Evolutionary conservation across 2,329 filamentous ascomycete genomes (phyloP).

Genomic region (Gaeumannomyces sp.): DNA sequence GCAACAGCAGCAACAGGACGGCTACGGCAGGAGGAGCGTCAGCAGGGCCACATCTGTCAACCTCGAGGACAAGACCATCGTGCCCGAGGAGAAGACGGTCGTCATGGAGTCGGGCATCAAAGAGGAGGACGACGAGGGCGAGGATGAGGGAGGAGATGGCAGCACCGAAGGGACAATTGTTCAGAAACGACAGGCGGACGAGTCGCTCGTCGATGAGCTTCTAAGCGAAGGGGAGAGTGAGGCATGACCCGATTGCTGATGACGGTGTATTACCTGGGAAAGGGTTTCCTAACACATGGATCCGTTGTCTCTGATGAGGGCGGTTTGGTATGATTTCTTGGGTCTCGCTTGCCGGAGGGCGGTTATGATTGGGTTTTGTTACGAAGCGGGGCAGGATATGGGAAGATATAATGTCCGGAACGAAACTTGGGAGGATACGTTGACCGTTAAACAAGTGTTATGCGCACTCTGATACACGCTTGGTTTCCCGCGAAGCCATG

Average conservation of each 20-base stretch:
- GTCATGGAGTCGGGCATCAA: constrained; percentile 39
- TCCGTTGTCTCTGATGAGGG: too few species aligned
- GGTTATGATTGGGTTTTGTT: neutral
- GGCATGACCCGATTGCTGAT: constrained; percentile 16
- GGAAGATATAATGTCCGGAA: neutral
- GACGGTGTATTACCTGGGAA: neutral
- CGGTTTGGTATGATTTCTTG: neutral
- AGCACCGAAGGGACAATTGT: constrained; percentile 20
- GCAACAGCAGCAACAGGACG: constrained; percentile 20
- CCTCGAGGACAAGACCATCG: constrained; percentile 23
- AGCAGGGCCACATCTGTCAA: constrained; percentile 39
- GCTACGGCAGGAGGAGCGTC: constrained; percentile 28
- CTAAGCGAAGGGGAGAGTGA: constrained; percentile 35
- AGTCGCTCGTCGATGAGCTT: constrained; percentile 33
- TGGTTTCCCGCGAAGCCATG: too few species aligned
- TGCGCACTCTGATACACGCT: neutral
- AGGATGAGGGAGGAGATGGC: constrained; percentile 24
- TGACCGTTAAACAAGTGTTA: neutral
- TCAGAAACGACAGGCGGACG: constrained; percentile 20
- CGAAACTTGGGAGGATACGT: neutral
- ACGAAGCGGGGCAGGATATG: neutral
- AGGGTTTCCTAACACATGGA: too few species aligned
- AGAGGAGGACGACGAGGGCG: constrained; percentile 39
- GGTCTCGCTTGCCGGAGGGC: too few species aligned
- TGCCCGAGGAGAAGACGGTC: constrained; percentile 31